These are phyloP conservation scores for Amanita molliuscula DNA, from an alignment of 768 basidiomycete species.

Conservation along the genomic window DNA sequence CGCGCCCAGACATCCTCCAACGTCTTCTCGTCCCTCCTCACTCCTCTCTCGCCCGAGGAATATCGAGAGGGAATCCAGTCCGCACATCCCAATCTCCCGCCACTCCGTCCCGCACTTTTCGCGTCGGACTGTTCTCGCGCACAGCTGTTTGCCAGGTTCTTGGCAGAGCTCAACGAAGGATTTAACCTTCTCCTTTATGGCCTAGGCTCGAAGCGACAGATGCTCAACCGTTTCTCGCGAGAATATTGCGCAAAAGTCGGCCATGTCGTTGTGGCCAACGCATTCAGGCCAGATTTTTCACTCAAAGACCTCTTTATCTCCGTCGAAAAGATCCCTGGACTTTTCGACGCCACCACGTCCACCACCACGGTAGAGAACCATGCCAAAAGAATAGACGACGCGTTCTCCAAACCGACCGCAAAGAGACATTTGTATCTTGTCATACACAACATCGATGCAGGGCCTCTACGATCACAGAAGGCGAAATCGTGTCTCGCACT, in stretches of 20 bases:
- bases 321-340: constrained; percentile 41
- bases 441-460: constrained; percentile 84
- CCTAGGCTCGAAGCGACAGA: constrained; percentile 72
- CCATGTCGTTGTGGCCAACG: constrained; percentile 71
- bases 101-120: constrained; percentile 24
- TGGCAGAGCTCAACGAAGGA: constrained; percentile 65
- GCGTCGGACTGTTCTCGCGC: constrained; percentile 19
- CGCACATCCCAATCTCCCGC: constrained; percentile 16
- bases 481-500: constrained; percentile 58
- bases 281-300: constrained; percentile 57
- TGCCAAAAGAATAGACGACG: constrained; percentile 52
- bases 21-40: constrained; percentile 66
- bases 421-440: constrained; percentile 58
- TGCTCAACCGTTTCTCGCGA: constrained; percentile 68
- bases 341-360: constrained; percentile 25
- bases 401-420: constrained; percentile 34
- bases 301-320: constrained; percentile 60
- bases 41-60: constrained; percentile 61
- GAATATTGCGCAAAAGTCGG: constrained; percentile 46
- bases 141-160: constrained; percentile 46
- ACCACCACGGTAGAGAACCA: constrained; percentile 47
- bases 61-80: constrained; percentile 32
- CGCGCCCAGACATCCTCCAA: constrained; percentile 67
- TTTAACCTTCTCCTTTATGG: constrained; percentile 89
- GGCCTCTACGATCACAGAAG: constrained; percentile 53